These are phyloP conservation scores for Dacryopinax primogenitus DNA, from an alignment of 768 basidiomycete species.

Conservation along the genomic window DNA sequence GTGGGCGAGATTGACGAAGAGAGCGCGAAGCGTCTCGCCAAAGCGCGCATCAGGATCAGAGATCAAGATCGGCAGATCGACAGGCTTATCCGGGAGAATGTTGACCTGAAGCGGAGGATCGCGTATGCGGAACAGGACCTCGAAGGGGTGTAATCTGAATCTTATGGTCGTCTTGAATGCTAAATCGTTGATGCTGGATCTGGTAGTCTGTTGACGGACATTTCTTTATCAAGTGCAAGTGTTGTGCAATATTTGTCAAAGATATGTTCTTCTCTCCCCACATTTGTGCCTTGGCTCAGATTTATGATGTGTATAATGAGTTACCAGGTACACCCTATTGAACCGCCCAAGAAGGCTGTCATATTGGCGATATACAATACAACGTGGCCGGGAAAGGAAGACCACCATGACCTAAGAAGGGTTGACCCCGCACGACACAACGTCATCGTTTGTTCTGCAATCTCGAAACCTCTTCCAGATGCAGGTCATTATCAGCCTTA, in stretches of 20 bases:
- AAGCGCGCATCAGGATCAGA: background rate
- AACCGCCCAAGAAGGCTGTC: too few species aligned
- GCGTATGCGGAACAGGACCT: background rate
- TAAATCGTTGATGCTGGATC: too few species aligned
- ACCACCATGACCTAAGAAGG: background rate
- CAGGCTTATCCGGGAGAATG: background rate
- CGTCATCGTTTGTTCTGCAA: background rate
- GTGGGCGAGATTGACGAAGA: slow-evolving; percentile 58
- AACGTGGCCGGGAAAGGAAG: slow-evolving; percentile 2
- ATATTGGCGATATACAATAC: too few species aligned
- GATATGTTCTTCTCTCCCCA: too few species aligned
- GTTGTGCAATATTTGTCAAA: too few species aligned
- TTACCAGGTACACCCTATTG: too few species aligned
- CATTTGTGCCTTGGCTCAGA: too few species aligned
- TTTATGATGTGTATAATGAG: too few species aligned
- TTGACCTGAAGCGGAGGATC: background rate
- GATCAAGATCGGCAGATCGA: background rate
- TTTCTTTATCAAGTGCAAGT: too few species aligned
- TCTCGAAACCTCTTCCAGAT: background rate
- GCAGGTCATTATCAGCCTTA: background rate
- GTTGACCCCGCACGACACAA: background rate
- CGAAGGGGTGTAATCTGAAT: background rate
- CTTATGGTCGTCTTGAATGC: too few species aligned
- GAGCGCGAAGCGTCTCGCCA: slow-evolving; percentile 34
- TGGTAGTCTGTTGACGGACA: too few species aligned